A percentile compares a stretch with the other conserved stretches of the same genome.
These are phyloP conservation scores for Kuraishia molischiana DNA, from an alignment of 805 yeast species.

Conservation along the genomic window DNA sequence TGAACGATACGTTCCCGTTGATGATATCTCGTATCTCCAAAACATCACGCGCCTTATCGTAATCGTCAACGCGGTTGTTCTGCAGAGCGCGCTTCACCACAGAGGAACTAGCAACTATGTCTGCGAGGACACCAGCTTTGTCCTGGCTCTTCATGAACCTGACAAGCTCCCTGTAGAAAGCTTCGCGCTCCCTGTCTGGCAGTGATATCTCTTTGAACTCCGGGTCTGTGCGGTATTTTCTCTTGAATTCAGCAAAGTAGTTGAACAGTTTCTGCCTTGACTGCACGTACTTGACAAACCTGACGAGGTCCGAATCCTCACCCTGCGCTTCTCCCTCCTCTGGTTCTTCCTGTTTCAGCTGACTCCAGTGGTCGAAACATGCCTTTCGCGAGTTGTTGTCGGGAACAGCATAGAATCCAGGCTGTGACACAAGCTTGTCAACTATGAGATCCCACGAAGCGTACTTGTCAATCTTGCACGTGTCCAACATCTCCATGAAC, in stretches of 20 bases:
- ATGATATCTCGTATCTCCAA: background rate
- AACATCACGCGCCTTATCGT: background rate
- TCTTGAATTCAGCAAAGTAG: conserved; percentile 18
- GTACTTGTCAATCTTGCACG: conserved; percentile 9
- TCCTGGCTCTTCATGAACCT: conserved; percentile 1
- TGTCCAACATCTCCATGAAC: conserved; percentile 8
- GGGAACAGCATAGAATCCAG: conserved; percentile 14
- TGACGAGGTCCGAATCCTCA: background rate
- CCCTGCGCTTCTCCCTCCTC: background rate
- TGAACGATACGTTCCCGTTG: background rate
- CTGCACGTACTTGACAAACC: conserved; percentile 5
- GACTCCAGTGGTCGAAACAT: conserved; percentile 2
- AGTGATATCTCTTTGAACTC: conserved; percentile 6
- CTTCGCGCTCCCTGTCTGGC: conserved; percentile 9
- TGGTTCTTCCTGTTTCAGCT: too few species aligned
- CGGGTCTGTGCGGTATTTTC: conserved; percentile 8
- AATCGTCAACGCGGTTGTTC: background rate
- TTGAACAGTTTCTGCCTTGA: conserved; percentile 6
- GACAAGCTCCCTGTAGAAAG: conserved; percentile 7
- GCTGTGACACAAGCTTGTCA: conserved; percentile 10
- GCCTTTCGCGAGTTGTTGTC: conserved; percentile 5
- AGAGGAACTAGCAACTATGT: background rate
- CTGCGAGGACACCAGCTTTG: background rate
- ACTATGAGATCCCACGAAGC: conserved; percentile 14
- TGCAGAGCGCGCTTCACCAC: background rate